phyloP scores from a whole-genome alignment of 108 stramenopile species.

The Nitzschia sp. region DNA sequence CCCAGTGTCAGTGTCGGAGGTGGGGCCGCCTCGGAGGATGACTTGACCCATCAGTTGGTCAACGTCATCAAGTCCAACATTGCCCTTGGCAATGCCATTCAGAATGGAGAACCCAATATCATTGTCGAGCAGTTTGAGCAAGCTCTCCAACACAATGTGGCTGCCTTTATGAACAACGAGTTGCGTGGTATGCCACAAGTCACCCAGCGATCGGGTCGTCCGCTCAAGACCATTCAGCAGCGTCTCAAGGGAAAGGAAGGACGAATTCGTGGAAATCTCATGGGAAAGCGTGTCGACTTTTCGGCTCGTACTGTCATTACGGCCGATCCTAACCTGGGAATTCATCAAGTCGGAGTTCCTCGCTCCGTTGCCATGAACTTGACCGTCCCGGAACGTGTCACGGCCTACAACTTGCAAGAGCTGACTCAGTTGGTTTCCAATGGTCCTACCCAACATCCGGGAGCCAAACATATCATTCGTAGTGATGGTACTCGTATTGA shows the following conservation, averaged over 20 bases:
- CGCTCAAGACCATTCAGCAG: conserved; percentile 93
- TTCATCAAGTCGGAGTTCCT: conserved; percentile 99
- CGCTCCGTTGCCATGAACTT: conserved; percentile 94
- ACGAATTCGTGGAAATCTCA: conserved; percentile 98
- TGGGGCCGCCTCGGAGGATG: conserved; percentile 87
- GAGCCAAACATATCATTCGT: conserved; percentile 95
- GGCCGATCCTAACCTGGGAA: conserved; percentile 97
- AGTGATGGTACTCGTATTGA: conserved; percentile 93
- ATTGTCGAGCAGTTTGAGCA: conserved; percentile 94
- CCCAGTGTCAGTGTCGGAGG: conserved; percentile 88
- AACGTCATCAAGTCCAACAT: conserved; percentile 96
- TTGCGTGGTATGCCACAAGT: conserved; percentile 88
- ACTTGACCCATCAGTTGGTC: conserved; percentile 96
- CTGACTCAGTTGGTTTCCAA: conserved; percentile 88
- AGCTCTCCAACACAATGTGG: conserved; percentile 93
- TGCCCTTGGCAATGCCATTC: conserved; percentile 83
- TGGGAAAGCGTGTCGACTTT: conserved; percentile 99
- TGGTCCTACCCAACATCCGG: conserved; percentile 95
- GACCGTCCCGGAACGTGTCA: conserved; percentile 96
- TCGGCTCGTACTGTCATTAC: conserved; percentile 99
- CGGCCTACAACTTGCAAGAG: conserved; percentile 89
- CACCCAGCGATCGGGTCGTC: conserved; percentile 93
- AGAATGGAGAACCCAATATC: conserved; percentile 90
- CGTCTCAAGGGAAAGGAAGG: conserved; percentile 98
- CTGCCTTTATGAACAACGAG: conserved; percentile 94